These are phyloP conservation scores for Astrephomene gubernaculifera DNA, from an alignment of 139 green algal genomes.

Conservation along the genomic window DNA sequence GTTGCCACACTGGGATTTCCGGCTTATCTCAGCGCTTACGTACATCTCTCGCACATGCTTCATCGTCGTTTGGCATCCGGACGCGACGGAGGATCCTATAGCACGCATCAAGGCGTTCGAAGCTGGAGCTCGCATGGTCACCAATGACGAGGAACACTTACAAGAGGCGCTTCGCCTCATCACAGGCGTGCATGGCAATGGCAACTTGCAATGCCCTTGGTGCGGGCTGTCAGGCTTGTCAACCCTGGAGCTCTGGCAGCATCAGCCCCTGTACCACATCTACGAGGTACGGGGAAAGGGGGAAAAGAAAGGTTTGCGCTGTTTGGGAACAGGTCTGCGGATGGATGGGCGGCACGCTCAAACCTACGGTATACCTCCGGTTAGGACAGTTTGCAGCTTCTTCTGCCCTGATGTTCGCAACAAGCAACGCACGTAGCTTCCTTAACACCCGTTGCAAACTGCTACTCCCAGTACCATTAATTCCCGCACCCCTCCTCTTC, in stretches of 20 bases:
- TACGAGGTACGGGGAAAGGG: too few relatives aligned
- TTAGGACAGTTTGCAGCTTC: background rate
- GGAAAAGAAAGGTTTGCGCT: too few relatives aligned
- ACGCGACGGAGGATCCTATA: conserved; percentile 25
- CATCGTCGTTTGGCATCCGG: conserved; percentile 27
- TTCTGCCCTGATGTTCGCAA: background rate
- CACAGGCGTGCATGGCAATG: background rate
- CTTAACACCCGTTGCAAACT: background rate
- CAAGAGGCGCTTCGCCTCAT: background rate
- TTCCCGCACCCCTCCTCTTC: background rate
- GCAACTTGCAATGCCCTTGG: conserved; percentile 26
- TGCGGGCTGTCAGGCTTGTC: conserved; percentile 42
- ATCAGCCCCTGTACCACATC: conserved; percentile 56
- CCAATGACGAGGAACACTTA: conserved; percentile 9
- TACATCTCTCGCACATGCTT: background rate
- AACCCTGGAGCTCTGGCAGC: conserved; percentile 38
- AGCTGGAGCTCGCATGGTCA: conserved; percentile 41
- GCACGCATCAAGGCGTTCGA: conserved; percentile 34
- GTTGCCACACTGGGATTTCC: background rate
- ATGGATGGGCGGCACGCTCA: background rate
- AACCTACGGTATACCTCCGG: background rate
- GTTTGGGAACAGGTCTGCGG: background rate
- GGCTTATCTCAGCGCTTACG: background rate
- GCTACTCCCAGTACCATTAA: background rate
- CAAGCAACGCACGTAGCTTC: background rate